Base-by-base conservation (phyloP, 164 flowering plant species). In the Santalum album region DNA sequence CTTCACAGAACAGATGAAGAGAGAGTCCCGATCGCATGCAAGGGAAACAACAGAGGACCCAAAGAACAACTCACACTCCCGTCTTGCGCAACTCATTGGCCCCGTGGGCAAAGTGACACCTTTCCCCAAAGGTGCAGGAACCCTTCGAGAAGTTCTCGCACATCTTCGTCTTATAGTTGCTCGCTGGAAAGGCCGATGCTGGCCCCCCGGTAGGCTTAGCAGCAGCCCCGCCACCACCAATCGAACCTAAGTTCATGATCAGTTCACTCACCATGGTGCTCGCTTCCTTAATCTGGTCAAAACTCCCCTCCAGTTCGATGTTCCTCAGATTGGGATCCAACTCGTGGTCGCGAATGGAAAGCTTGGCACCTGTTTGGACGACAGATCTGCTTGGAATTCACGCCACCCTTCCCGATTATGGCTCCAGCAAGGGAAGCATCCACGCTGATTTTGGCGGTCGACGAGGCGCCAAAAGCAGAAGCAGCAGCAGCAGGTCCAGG, bases 381-480 rank as follows among this genome's bases (percentile, higher is more conserved):
- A 55, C 91, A 81, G 20, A 92, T 89, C 57, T 89, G 96, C 71
- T 92, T 92, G 0, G 98, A 84, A 67, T 89, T 81, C 42, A 84
- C 84, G 22, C 98, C 98, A 25, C 82, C 83, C 65, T 92, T 88
- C 39, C 98, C 98, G 38, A 89, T 92, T 47, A 92, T 85, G 53
- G 94, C 84, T 21, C 98, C 96, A 1, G 96, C 87, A 27, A 83
- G 82, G 18, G 96, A 81, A 6, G 90, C 87, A 72, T 89, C 96
- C 0, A 92, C 86, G 40, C 96, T 86, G 57, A 92, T 85, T 69
- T 89, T 92, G 11, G 96, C 84, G 25, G 94, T 83, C 21, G 95
- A 84, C 0, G 83, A 77, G 19, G 81, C 83, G 38, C 98, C 96
- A 61, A 91, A 91, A 63, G 78, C 72, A 20, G 80, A 76, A 2